Evolutionary conservation across 2,329 filamentous ascomycete genomes (phyloP).

Genomic region (Chrysoporthe deuterocubensis): DNA sequence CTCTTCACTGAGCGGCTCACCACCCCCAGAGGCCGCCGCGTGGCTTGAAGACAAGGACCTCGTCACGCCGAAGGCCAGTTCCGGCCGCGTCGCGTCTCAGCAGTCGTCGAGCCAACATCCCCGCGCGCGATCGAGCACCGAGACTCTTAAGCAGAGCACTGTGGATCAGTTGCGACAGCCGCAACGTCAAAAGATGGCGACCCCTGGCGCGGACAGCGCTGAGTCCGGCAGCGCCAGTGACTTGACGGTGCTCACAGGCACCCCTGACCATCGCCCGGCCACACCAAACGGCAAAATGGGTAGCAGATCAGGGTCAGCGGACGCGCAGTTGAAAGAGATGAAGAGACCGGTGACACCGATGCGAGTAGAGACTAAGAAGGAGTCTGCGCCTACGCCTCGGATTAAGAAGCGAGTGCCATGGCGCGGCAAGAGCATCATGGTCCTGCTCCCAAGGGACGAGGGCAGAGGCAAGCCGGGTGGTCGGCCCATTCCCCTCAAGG

Average conservation of each 20-base stretch:
- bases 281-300: conserved; percentile 18
- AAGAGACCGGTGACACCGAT: conserved; percentile 34
- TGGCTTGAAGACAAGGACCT: conserved; percentile 55
- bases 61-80: conserved; percentile 52
- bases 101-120: conserved; percentile 44
- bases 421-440: conserved; percentile 75
- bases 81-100: conserved; percentile 34
- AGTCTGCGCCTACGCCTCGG: conserved; percentile 54
- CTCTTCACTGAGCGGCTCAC: conserved; percentile 73
- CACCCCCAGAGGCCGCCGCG: conserved; percentile 51
- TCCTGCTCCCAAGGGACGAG: conserved; percentile 70
- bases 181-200: conserved; percentile 33
- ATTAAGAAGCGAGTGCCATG: conserved; percentile 74
- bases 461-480: conserved; percentile 63
- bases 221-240: conserved; percentile 14
- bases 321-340: conserved; percentile 15
- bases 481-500: conserved; percentile 56
- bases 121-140: conserved; percentile 57
- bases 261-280: conserved; percentile 16
- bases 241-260: conserved; percentile 14
- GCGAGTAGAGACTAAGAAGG: conserved; percentile 41
- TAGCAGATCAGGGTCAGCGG: not conserved
- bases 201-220: conserved; percentile 32
- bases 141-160: conserved; percentile 54
- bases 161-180: conserved; percentile 31